Base-by-base conservation (phyloP, 2,329 filamentous ascomycete genomes). In the Coniochaeta ligniaria region DNA sequence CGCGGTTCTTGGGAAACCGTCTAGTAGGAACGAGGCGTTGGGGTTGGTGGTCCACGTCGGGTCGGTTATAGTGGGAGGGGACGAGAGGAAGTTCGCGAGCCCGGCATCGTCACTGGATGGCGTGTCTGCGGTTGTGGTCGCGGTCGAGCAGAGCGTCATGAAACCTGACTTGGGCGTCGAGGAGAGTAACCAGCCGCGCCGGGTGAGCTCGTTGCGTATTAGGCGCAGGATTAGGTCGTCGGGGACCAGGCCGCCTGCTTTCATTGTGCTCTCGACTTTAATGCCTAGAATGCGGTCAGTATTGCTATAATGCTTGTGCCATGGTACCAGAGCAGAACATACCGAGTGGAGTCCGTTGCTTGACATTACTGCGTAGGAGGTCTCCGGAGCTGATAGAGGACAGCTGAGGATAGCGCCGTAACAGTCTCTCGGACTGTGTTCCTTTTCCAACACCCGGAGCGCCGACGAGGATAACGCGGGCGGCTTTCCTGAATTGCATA, bases 401-500 rank as follows among this genome's bases (percentile, higher is more conserved):
- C 55, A 99, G 81, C 71, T 97, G 90, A 3, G 93, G 91, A 72
- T 95, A 99, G 66, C 90, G 87, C 67, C 87, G 80, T 67, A 98
- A 87, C 64, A 99, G 81, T 63, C 95, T 87, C 74, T 96, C 91
- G 58, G 91, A 92, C 78, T 99, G 95, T 3, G 95, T 99, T 64
- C 94, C 95, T 75, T 99, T 99, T 64, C 95, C 95, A 61, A 96
- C 95, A 61, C 93, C 93, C n/a, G 95, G 95, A 59, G 94, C 93
- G 68, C 95, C 95, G 68, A 99, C 86, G 66, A 99, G 86, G 71
- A 99, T 98, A 65, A 98, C 88, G 64, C 95, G 90, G 60, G 95
- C 95, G 61, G 95, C 94, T 76, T 83, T 87, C 66, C 82, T 83
- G 70, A 96, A 84, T 77, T 85, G 81, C 85, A 88, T 87, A 33